Evolutionary conservation across 139 green algal species (phyloP).

Genomic region (Closterium sp.): DNA sequence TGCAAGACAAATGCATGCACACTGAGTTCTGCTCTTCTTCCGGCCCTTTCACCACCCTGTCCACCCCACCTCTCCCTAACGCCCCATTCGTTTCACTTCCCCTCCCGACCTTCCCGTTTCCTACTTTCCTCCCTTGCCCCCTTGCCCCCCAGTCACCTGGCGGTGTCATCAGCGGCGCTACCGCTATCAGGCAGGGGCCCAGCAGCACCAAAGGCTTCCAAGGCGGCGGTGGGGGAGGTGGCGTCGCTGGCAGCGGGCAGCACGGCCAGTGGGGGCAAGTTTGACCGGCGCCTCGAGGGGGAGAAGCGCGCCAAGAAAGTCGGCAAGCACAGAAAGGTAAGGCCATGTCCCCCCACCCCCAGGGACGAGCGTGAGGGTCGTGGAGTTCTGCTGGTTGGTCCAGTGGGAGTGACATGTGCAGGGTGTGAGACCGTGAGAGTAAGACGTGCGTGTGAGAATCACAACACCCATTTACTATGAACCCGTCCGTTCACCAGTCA

Average conservation of each 20-base stretch:
- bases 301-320: conserved; percentile 34
- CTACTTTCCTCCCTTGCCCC: background rate
- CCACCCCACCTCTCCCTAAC: too few species aligned
- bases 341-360: too few species aligned
- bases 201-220: background rate
- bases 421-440: too few species aligned
- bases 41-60: too few species aligned
- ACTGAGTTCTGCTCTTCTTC: too few species aligned
- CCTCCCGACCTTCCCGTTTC: background rate
- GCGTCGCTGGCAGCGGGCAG: conserved; percentile 2
- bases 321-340: conserved; percentile 35
- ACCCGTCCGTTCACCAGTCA: too few species aligned
- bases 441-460: too few species aligned
- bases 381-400: too few species aligned
- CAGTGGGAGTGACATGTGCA: too few species aligned
- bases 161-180: background rate
- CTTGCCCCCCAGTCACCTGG: background rate
- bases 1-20: too few species aligned
- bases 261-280: conserved; percentile 93
- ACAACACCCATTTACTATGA: too few species aligned
- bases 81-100: too few species aligned
- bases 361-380: background rate
- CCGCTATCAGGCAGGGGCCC: background rate
- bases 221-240: background rate
- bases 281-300: conserved; percentile 66